Base-by-base conservation (phyloP, 495 filamentous ascomycete species). In the Aspergillus indologenus region DNA sequence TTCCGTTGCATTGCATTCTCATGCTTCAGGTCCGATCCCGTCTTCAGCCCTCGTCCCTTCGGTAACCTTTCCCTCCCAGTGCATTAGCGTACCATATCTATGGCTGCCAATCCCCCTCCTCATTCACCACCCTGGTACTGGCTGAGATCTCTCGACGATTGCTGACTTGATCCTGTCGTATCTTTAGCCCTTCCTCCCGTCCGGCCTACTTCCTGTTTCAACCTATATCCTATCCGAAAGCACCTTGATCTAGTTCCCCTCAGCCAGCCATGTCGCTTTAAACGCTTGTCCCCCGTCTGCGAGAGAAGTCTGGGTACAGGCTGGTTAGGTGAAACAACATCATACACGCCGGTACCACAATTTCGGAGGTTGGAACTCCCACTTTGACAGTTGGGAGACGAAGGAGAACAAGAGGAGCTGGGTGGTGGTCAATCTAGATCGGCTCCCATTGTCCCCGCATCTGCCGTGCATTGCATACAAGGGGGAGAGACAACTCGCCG, bases 201-300 rank as follows among this genome's bases (percentile, higher is more conserved):
- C 40, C 53, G 20, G n/a, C 48, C 19, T 43, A 21, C 45, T 46
- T 54, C 54, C 57, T 53, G 19, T 60, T 46, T 26, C 23, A 45
- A 31, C 34, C 46, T 44, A 34, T 53, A 23, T 46, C 29, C 40
- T 53, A 26, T 52, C 15, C 45, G 40, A 45, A 21, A 55, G 19
- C 12, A 21, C 53, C 47, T 52, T 48, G 50, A 49, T 61, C 44
- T 55, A 42, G 45, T 29, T 55, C 49, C 51, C 29, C 49, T 40
- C 59, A 31, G 20, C 54, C 62, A 57, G 63, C 24, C 66, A 68
- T 68, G 66, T 60, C 61, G 34, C 63, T 65, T 45, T 68, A 60
- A 51, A 56, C 58, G 14, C 53, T 63, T 63, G 62, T 56, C 59
- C 45, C 43, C 53, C 54, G 59, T 58, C 12, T 11, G 34, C 12